Percentiles rank a stretch among this genome's conserved stretches.
phyloP scores from a whole-genome alignment of 192 early-diverging fungal genomes.

The Thoreauomyces humboldtii region DNA sequence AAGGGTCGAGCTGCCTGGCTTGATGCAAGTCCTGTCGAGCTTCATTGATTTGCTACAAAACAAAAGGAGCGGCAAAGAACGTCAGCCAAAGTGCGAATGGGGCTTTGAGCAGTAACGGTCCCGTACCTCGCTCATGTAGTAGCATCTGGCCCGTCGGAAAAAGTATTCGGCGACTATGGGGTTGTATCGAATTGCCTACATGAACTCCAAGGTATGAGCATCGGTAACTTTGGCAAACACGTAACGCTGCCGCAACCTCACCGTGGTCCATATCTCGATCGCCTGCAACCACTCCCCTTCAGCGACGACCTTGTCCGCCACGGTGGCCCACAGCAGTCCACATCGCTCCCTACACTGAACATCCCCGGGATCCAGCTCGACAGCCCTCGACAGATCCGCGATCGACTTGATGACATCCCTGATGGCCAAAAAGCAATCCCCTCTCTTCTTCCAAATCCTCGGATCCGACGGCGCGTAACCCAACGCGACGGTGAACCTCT shows the following conservation, averaged over 20 bases:
- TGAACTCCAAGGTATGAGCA: not conserved
- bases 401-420: conserved; percentile 10
- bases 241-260: not conserved
- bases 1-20: conserved; percentile 23
- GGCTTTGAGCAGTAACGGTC: too few relatives aligned
- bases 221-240: not conserved
- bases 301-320: conserved; percentile 20
- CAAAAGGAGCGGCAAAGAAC: not conserved
- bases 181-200: conserved; percentile 33
- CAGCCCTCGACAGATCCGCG: conserved; percentile 15
- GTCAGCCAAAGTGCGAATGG: too few relatives aligned
- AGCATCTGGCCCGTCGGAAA: conserved; percentile 18
- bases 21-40: conserved; percentile 25
- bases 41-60: conserved; percentile 19
- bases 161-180: conserved; percentile 11
- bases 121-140: conserved; percentile 9
- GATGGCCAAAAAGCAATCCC: conserved; percentile 30
- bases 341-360: conserved; percentile 26
- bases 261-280: conserved; percentile 22
- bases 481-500: conserved; percentile 33
- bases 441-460: conserved; percentile 44
- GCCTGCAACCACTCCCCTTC: conserved; percentile 29
- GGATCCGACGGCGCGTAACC: conserved; percentile 28
- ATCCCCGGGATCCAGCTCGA: conserved; percentile 28
- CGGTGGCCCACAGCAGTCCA: conserved; percentile 24